phyloP scores from a whole-genome alignment of 768 basidiomycete genomes.

The Termitomyces sp. region DNA sequence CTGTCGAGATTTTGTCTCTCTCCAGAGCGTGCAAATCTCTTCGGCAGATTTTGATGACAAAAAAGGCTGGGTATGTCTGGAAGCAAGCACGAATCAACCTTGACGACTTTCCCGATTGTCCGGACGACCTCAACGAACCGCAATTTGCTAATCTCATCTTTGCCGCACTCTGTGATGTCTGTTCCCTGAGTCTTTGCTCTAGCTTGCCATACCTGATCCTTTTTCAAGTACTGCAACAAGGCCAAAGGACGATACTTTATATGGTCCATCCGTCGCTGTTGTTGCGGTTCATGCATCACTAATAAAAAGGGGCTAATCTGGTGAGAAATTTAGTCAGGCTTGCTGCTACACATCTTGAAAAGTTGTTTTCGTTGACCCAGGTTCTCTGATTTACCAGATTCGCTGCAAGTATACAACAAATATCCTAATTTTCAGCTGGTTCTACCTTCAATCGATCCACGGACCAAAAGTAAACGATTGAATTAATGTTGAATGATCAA shows the following conservation, averaged over 20 bases:
- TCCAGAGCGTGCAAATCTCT: constrained; percentile 29
- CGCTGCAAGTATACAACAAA: too few species aligned
- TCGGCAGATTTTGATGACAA: constrained; percentile 19
- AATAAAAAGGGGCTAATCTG: neutral
- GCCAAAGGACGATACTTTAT: constrained; percentile 1
- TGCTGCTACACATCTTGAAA: too few species aligned
- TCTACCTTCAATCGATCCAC: neutral
- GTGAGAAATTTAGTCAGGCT: neutral
- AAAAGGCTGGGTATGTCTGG: constrained; percentile 3
- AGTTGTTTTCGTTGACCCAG: too few species aligned
- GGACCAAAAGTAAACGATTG: neutral
- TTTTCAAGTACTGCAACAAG: constrained; percentile 4
- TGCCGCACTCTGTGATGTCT: constrained; percentile 2
- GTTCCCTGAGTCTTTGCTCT: neutral
- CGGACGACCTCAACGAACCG: constrained; percentile 6
- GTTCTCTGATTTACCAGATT: too few species aligned
- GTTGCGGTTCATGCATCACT: constrained; percentile 9
- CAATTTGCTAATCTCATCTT: constrained; percentile 3
- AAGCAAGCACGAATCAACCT: constrained; percentile 2
- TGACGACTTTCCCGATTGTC: constrained; percentile 7
- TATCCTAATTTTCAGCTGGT: too few species aligned
- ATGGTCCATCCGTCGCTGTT: constrained; percentile 8
- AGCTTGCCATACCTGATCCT: neutral
- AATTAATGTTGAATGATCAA: too few species aligned
- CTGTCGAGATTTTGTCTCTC: constrained; percentile 33